Evolutionary conservation across 768 basidiomycete species (phyloP), one percentile per base, ranked within the genome.

Genomic region (Boletus vinaceobasis): DNA sequence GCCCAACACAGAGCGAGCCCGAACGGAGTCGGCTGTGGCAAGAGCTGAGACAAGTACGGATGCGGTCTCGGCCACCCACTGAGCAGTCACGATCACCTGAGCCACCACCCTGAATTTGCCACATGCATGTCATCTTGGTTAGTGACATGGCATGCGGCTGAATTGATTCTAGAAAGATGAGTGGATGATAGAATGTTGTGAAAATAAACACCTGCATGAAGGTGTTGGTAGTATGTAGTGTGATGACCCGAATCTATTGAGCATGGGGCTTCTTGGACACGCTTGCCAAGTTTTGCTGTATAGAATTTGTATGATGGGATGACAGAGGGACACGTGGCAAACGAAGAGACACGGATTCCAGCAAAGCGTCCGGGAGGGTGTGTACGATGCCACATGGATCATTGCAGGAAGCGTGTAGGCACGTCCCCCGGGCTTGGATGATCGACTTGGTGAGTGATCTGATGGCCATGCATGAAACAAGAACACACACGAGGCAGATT

Each of bases 11-110:
- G 7, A 73, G 70, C 14, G 77, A 76, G 39, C 71, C 63, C 40
- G 66, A 72, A 70, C 57, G 79, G 58, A 76, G 78, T 60, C 74
- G 73, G 53, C 63, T 85, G 56, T 84, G 83, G 81, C 74, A 73
- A 40, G 84, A 85, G 60, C 69, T 85, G 26, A 75, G 74, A 63
- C 76, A 79, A 53, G 72, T 82, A 50, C 78, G 74, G 59, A 72
- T 73, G 54, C 76, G 75, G 65, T 72, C 80, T 54, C 73, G 75
- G 37, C 74, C 78, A 46, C 72, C 73, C 37, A 80, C 79, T 19
- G 74, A 75, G 46, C 70, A 66, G 54, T 74, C 78, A 56, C 69
- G 68, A 56, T 71, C 74, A 40, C 67, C 67, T 64, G 72, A 71
- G 45, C 71, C 72, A 55, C 71, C 71, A 57, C 73, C 69, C 58